Conservation (phyloP, 352 stramenopile genomes). For the Hyaloperonospora arabidopsidis region DNA sequence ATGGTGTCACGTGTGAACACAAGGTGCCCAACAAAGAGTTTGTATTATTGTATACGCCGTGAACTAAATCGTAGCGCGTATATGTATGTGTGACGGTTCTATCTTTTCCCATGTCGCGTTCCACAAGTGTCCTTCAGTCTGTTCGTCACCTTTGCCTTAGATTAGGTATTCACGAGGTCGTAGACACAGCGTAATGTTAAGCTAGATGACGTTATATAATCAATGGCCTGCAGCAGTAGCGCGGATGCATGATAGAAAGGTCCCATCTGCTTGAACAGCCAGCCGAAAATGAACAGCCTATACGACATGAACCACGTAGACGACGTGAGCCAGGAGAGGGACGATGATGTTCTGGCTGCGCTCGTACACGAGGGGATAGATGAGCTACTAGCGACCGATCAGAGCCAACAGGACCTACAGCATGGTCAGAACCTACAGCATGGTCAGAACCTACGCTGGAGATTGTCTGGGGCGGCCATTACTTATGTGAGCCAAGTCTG, state of each 20-base stretch:
- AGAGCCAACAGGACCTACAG: constrained; percentile 12
- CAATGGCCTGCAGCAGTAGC: too few relatives aligned
- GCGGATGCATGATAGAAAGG: background rate
- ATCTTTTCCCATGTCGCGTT: too few relatives aligned
- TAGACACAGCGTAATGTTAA: too few relatives aligned
- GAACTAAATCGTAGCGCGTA: too few relatives aligned
- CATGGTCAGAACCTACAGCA: constrained; percentile 18
- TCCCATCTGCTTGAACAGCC: background rate
- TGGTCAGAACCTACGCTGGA: constrained; percentile 30
- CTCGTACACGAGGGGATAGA: constrained; percentile 41
- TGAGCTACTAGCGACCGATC: constrained; percentile 20
- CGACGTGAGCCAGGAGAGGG: constrained; percentile 16
- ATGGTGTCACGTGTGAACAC: too few relatives aligned
- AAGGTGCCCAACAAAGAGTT: too few relatives aligned
- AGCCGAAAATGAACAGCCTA: constrained; percentile 7
- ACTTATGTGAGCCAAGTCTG: constrained; percentile 43
- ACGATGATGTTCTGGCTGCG: constrained; percentile 37
- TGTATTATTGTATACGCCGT: too few relatives aligned
- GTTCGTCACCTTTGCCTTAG: too few relatives aligned
- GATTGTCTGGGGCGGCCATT: constrained; percentile 32
- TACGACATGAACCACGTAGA: constrained; percentile 16
- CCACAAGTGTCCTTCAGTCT: too few relatives aligned
- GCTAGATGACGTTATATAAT: too few relatives aligned
- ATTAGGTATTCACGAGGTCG: too few relatives aligned
- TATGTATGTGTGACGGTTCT: too few relatives aligned